Conservation (phyloP, 164 flowering plant genomes). For the Pachysandra terminalis region DNA sequence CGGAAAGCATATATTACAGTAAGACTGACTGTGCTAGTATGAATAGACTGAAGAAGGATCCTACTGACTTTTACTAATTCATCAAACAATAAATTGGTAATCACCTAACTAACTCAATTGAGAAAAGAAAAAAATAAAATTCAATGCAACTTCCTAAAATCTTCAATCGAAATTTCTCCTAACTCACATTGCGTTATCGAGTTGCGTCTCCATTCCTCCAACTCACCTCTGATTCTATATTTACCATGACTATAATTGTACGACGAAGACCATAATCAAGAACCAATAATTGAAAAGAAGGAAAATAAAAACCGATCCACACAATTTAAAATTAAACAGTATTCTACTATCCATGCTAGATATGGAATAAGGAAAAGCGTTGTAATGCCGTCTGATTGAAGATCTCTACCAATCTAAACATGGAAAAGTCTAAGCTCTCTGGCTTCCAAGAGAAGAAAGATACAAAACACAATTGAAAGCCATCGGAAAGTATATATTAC, state of each 20-base stretch:
- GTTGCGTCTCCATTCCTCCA: too few relatives aligned
- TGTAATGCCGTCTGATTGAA: too few relatives aligned
- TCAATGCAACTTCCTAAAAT: not conserved
- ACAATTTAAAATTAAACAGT: not conserved
- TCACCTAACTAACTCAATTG: not conserved
- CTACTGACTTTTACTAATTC: not conserved
- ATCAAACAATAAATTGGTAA: not conserved
- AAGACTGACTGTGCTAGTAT: not conserved
- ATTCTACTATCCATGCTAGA: not conserved
- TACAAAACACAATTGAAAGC: not conserved
- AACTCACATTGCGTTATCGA: too few relatives aligned
- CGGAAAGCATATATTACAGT: not conserved
- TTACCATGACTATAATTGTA: too few relatives aligned
- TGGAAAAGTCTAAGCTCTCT: too few relatives aligned
- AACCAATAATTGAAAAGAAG: too few relatives aligned
- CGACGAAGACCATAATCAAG: too few relatives aligned
- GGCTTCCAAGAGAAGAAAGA: not conserved
- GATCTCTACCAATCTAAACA: not conserved
- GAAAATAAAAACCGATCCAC: not conserved
- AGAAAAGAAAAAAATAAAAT: too few relatives aligned
- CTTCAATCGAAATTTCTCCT: too few relatives aligned
- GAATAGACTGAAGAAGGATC: not conserved
- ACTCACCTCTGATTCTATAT: too few relatives aligned
- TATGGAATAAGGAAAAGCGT: not conserved
- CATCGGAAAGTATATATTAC: not conserved